Evolutionary conservation across 768 basidiomycete species (phyloP), one percentile per base, ranked within the genome.

Genomic region (Solioccasus polychromus): DNA sequence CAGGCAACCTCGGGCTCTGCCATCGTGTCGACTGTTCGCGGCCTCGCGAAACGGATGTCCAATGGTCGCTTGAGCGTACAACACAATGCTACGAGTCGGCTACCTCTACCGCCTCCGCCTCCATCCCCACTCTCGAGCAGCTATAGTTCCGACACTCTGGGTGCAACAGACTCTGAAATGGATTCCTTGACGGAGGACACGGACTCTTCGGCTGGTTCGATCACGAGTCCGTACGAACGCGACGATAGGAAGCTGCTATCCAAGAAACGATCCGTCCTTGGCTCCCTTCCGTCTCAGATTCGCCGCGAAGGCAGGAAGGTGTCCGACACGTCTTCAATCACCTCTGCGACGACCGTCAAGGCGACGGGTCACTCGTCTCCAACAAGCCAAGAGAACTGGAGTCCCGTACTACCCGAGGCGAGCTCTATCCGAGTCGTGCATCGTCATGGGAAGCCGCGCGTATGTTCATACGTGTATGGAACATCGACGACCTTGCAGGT

Each of bases 101-200:
- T 50, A 8, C 61, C 54, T 18, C 55, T 53, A 5, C 47, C 55
- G 15, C 42, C 39, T 23, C 4, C 41, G 19, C 55, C 56, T 11
- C 59, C 63, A 11, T 68, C 63, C 10, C 64, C 67, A 5, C 46
- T 66, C 19, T 66, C 66, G 22, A 71, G 69, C 15, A 67, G 70
- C 30, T 67, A 73, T 35, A 74, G 75, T 66, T 72, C 69, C 55
- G 71, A 68, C 28, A 71, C 70, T 32, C 40, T 70, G 36, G 77
- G 71, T 26, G 68, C 73, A 22, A 71, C 70, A 4, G 71, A 71
- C 28, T 83, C 83, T 3, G 84, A 84, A 40, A 70, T 81, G 57
- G 78, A 74, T 45, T 83, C 80, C 22, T 66, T 84, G 36, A 75
- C 76, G n/a, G 82, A 84, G 48, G 80, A 84, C 51, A 76, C 72